A percentile compares a stretch with the other conserved stretches of the same genome.
phyloP scores from a whole-genome alignment of 2,329 filamentous ascomycete genomes.

The Aspergillus ustus region DNA sequence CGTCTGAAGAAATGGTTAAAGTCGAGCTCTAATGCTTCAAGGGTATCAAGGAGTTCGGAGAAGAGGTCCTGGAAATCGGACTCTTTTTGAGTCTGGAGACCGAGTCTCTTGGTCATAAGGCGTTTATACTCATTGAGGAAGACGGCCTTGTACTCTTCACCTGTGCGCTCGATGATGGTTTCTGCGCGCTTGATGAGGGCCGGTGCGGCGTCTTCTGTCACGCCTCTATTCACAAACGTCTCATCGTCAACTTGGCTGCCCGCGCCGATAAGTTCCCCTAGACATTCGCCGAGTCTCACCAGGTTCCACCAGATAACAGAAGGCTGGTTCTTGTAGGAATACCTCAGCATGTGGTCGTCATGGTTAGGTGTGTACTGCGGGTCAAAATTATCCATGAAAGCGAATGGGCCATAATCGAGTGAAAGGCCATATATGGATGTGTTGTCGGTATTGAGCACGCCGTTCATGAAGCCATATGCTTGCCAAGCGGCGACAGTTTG shows the following conservation, averaged over 20 bases:
- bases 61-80: conserved; percentile 81
- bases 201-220: conserved; percentile 69
- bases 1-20: conserved; percentile 94
- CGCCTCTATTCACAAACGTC: conserved; percentile 72
- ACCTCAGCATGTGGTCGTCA: conserved; percentile 85
- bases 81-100: conserved; percentile 70
- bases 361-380: conserved; percentile 95
- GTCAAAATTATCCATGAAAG: conserved; percentile 97
- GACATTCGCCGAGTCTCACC: conserved; percentile 82
- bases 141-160: conserved; percentile 85
- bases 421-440: conserved; percentile 88
- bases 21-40: conserved; percentile 83
- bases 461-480: conserved; percentile 99
- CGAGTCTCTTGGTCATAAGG: conserved; percentile 79
- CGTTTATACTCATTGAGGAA: conserved; percentile 90
- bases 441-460: conserved; percentile 97
- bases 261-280: conserved; percentile 86
- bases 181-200: conserved; percentile 80
- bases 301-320: conserved; percentile 99
- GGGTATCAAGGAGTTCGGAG: conserved; percentile 77
- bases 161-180: conserved; percentile 75
- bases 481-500: conserved; percentile 91
- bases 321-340: conserved; percentile 92
- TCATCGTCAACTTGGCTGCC: conserved; percentile 73
- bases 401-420: conserved; percentile 95